Conservation (phyloP, 2,329 filamentous ascomycete species). For the Aspergillus udagawae region DNA sequence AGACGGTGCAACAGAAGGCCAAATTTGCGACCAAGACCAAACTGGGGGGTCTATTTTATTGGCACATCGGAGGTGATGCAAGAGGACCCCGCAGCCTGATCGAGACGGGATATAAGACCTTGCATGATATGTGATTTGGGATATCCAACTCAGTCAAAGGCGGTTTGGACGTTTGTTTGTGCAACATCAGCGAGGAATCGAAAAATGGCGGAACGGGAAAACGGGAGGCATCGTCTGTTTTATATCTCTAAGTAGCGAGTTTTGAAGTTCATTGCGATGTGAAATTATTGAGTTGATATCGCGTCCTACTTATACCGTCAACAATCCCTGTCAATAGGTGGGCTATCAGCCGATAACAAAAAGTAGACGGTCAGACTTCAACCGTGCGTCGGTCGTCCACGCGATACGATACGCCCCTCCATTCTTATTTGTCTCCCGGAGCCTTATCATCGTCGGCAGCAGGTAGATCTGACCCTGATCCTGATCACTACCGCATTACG, state of each 20-base stretch:
- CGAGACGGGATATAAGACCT: constrained; percentile 54
- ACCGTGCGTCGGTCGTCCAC: neutral
- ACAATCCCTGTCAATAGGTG: neutral
- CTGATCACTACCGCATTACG: neutral
- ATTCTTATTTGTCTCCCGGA: neutral
- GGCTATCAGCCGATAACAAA: neutral
- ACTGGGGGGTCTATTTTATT: constrained; percentile 76
- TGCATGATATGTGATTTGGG: constrained; percentile 41
- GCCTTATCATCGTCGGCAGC: neutral
- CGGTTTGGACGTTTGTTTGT: neutral
- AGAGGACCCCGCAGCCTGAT: constrained; percentile 56
- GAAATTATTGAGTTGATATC: neutral
- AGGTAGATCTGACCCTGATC: neutral
- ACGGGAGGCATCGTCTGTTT: neutral
- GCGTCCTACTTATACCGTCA: neutral
- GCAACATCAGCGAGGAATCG: neutral
- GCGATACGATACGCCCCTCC: neutral
- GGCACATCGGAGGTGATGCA: constrained; percentile 70
- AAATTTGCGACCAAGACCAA: constrained; percentile 66
- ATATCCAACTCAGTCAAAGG: neutral
- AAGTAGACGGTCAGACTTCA: neutral
- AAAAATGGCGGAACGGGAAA: neutral
- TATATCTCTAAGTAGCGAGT: neutral
- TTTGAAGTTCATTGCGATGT: neutral
- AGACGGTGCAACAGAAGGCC: constrained; percentile 72